These are phyloP conservation scores for Debaryomyces tyrocola DNA, from an alignment of 805 yeast species.

Conservation along the genomic window DNA sequence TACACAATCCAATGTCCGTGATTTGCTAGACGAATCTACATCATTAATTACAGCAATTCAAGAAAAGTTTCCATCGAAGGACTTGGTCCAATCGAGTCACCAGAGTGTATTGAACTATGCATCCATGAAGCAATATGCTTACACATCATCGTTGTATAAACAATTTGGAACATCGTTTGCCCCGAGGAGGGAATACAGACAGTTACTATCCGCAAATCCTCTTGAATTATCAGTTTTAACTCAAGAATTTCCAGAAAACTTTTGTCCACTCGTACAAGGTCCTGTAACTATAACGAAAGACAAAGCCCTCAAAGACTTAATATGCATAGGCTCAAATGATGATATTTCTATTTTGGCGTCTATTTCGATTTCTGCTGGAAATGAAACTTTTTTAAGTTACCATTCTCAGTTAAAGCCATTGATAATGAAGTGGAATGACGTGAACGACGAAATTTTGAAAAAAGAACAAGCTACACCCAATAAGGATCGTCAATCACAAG, in stretches of 20 bases:
- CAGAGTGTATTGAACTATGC: constrained; percentile 13
- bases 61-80: constrained; percentile 10
- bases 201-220: constrained; percentile 4
- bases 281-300: constrained; percentile 16
- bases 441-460: background rate
- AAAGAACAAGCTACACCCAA: background rate
- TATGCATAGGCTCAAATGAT: constrained; percentile 11
- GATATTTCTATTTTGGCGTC: constrained; percentile 16
- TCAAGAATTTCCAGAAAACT: constrained; percentile 10
- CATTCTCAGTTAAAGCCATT: constrained; percentile 29
- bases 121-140: constrained; percentile 17
- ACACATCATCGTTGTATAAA: constrained; percentile 9
- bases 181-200: constrained; percentile 14
- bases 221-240: constrained; percentile 10
- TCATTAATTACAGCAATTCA: constrained; percentile 9
- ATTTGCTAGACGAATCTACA: constrained; percentile 12
- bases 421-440: constrained; percentile 18
- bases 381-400: constrained; percentile 11
- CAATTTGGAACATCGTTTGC: constrained; percentile 11
- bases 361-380: constrained; percentile 4
- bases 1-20: constrained; percentile 12
- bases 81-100: constrained; percentile 7
- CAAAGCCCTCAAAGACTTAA: constrained; percentile 12
- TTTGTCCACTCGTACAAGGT: constrained; percentile 23
- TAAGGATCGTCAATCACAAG: background rate